Evolutionary conservation across 352 stramenopile genomes (phyloP).

Genomic region (Phytophthora gonapodyides): DNA sequence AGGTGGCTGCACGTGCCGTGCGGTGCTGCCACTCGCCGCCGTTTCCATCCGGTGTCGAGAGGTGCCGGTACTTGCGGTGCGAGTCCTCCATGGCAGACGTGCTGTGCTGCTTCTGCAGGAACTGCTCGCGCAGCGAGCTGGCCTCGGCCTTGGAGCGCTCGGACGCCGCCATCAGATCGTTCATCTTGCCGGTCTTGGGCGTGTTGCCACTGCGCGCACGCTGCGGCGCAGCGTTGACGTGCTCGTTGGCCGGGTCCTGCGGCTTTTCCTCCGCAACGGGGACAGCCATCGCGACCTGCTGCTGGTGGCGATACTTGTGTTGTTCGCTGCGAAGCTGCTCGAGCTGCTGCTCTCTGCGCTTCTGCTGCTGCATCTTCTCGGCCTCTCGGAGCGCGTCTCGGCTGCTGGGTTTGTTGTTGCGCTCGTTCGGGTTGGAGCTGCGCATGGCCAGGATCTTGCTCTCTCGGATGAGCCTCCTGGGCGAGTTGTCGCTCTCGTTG

Average conservation of each 20-base stretch:
- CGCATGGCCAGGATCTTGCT: conserved; percentile 75
- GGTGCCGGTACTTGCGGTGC: conserved; percentile 24
- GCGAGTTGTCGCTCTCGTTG: conserved; percentile 41
- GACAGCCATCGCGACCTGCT: conserved; percentile 4
- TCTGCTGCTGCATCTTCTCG: conserved; percentile 26
- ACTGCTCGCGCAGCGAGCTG: conserved; percentile 32
- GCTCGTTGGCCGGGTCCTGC: conserved; percentile 10
- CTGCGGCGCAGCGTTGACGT: neutral
- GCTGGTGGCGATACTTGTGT: conserved; percentile 17
- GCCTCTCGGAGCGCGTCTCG: conserved; percentile 8
- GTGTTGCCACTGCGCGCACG: conserved; percentile 4
- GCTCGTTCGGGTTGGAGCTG: conserved; percentile 27
- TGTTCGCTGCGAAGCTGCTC: conserved; percentile 19
- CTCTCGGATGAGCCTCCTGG: conserved; percentile 57
- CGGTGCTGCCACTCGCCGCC: conserved; percentile 15
- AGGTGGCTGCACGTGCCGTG: conserved; percentile 23
- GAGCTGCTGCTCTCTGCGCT: conserved; percentile 19
- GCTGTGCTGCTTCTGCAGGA: conserved; percentile 31
- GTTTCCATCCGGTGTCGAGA: conserved; percentile 25
- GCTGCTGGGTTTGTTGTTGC: conserved; percentile 13
- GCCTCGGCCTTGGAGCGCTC: conserved; percentile 21
- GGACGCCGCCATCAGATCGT: conserved; percentile 30
- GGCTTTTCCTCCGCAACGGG: conserved; percentile 8
- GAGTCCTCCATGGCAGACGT: conserved; percentile 11
- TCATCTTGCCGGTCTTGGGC: conserved; percentile 35